phyloP scores from a whole-genome alignment of 805 yeast species.

The Pichia nakasei region DNA sequence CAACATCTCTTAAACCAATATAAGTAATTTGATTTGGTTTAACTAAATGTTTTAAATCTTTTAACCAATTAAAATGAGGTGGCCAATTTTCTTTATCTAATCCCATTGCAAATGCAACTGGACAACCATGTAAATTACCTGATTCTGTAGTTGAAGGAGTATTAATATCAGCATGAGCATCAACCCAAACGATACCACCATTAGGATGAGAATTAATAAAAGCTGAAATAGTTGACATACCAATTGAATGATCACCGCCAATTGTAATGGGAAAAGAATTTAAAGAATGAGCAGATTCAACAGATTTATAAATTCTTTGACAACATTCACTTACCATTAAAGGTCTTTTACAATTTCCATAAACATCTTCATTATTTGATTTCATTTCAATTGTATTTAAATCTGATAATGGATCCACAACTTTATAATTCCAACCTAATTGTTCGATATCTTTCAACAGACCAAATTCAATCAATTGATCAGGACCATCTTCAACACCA shows the following conservation, averaged over 20 bases:
- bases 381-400: slow-evolving; percentile 37
- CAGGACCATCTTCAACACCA: slow-evolving; percentile 95
- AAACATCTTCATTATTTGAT: slow-evolving; percentile 39
- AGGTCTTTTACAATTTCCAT: slow-evolving; percentile 59
- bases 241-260: slow-evolving; percentile 97
- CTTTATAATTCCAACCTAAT: slow-evolving; percentile 62
- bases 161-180: slow-evolving; percentile 97
- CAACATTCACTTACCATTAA: slow-evolving; percentile 69
- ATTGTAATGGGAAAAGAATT: slow-evolving; percentile 66
- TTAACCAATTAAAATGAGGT: slow-evolving; percentile 64
- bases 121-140: slow-evolving; percentile 96
- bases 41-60: slow-evolving; percentile 46
- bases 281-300: slow-evolving; percentile 38
- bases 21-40: slow-evolving; percentile 70
- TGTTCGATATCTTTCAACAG: slow-evolving; percentile 50
- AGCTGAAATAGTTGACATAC: slow-evolving; percentile 86
- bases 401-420: slow-evolving; percentile 46
- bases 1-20: slow-evolving; percentile 92
- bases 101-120: slow-evolving; percentile 86
- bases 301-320: slow-evolving; percentile 52
- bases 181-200: slow-evolving; percentile 90
- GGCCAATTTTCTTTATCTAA: slow-evolving; percentile 61
- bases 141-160: slow-evolving; percentile 74
- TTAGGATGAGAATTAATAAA: slow-evolving; percentile 73
- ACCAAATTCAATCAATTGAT: slow-evolving; percentile 65